Evolutionary conservation across 2,329 filamentous ascomycete genomes (phyloP).

Genomic region (Phialophora verrucosa): DNA sequence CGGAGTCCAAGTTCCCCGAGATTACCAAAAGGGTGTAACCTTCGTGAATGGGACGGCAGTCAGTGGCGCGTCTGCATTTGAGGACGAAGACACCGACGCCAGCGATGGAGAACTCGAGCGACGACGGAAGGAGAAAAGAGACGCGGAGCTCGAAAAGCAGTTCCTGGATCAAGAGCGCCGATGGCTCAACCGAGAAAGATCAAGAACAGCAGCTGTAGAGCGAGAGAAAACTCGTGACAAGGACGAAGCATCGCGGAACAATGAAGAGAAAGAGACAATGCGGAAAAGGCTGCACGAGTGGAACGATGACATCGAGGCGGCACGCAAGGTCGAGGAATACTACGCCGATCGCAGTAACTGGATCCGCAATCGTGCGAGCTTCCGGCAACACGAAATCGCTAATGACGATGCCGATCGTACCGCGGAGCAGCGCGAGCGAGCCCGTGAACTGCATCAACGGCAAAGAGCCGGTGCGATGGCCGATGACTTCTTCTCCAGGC

Average conservation of each 20-base stretch:
- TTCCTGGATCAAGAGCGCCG: constrained; percentile 86
- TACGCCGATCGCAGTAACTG: constrained; percentile 85
- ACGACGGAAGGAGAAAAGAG: constrained; percentile 71
- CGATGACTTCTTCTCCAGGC: constrained; percentile 85
- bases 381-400: constrained; percentile 73
- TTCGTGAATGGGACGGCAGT: constrained; percentile 81
- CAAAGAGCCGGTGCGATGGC: constrained; percentile 84
- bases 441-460: constrained; percentile 70
- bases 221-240: constrained; percentile 81
- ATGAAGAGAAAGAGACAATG: constrained; percentile 69
- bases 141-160: constrained; percentile 76
- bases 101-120: constrained; percentile 84
- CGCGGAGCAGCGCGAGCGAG: constrained; percentile 75
- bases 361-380: constrained; percentile 77
- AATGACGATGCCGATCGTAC: constrained; percentile 83
- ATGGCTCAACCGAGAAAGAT: constrained; percentile 88
- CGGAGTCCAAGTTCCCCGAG: constrained; percentile 67
- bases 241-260: constrained; percentile 70
- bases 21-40: constrained; percentile 76
- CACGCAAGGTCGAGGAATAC: constrained; percentile 76
- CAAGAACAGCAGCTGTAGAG: constrained; percentile 80
- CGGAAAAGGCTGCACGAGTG: constrained; percentile 77
- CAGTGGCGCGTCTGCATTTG: constrained; percentile 63
- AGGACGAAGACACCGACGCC: constrained; percentile 86
- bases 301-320: constrained; percentile 85